Evolutionary conservation across 805 yeast species (phyloP).

Genomic region (Danielozyma ontarioensis): DNA sequence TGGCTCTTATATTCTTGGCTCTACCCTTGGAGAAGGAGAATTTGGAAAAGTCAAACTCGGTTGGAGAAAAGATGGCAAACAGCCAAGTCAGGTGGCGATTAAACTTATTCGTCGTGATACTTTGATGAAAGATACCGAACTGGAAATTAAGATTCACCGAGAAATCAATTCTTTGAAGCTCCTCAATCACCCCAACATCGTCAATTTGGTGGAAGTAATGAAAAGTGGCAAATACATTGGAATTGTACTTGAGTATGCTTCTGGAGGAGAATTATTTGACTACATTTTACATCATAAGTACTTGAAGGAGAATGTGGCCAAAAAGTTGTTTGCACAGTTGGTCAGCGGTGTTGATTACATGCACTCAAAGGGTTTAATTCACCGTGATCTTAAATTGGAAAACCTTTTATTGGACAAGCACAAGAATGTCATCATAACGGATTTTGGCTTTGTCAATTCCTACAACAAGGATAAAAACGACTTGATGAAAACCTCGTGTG

Average conservation of each 20-base stretch:
- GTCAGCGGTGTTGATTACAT: slow-evolving; percentile 90
- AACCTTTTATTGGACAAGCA: slow-evolving; percentile 76
- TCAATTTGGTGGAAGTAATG: slow-evolving; percentile 83
- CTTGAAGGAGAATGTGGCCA: slow-evolving; percentile 81
- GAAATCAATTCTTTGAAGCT: slow-evolving; percentile 88
- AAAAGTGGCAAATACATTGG: slow-evolving; percentile 95
- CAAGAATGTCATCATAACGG: slow-evolving; percentile 80
- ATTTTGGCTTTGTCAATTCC: slow-evolving; percentile 93
- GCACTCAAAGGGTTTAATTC: slow-evolving; percentile 77
- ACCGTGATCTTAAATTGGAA: slow-evolving; percentile 72
- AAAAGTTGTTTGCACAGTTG: slow-evolving; percentile 85
- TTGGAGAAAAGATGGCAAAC: slow-evolving; percentile 82
- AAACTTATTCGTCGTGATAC: slow-evolving; percentile 86
- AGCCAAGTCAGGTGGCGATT: slow-evolving; percentile 85
- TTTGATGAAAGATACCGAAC: slow-evolving; percentile 79
- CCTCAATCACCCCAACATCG: slow-evolving; percentile 90
- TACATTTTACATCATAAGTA: slow-evolving; percentile 82
- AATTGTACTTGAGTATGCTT: slow-evolving; percentile 92
- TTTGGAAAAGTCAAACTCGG: slow-evolving; percentile 97
- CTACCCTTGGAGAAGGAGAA: slow-evolving; percentile 96
- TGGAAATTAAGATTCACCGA: slow-evolving; percentile 84
- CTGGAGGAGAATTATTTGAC: slow-evolving; percentile 95
- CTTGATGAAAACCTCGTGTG: slow-evolving; percentile 91
- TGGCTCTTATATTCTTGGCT: slow-evolving; percentile 86
- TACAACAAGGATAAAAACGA: slow-evolving; percentile 56